Base-by-base conservation (phyloP, 2,329 filamentous ascomycete genomes). In the Pseudopithomyces maydicus region DNA sequence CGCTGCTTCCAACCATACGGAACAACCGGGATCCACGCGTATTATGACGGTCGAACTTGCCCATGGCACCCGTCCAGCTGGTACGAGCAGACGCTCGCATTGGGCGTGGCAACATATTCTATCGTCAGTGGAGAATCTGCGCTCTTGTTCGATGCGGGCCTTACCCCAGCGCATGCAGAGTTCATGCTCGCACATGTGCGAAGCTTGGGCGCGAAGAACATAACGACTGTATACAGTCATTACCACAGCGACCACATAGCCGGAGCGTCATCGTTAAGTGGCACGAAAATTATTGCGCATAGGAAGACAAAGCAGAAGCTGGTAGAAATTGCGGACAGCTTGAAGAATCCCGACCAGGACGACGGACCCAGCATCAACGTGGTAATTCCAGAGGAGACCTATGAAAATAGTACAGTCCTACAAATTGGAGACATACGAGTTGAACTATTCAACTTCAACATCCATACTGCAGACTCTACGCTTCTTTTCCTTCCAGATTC, bases 231-330 rank as follows among this genome's bases (percentile, higher is more conserved):
- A 15, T 59, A 59, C 50, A 58, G 56, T 41, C 59, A 61, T 39
- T 54, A 43, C 41, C 59, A 61, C 42, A 56, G 48, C 46, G 59
- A 61, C 36, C 59, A 61, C 20, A 55, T 61, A 26, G 59, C 59
- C 12, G 56, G 59, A 22, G 59, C 59, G 3, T 33, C 53, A 11
- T 46, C 56, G 3, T 47, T 61, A 3, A 29, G 20, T 12, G 45
- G 55, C 4, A 49, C 46, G 17, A 51, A 33, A 4, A 47, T 56
- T 11, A 17, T 61, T 17, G 55, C 51, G 10, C 55, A 55, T 14
- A 46, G 15, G 19, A 17, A 22, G 15, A 56, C 53, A 3, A 41
- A 54, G 17, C 35, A 23, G n/a, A 61, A 29, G 3, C 20, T 58
- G 4, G 12, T 10, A 14, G n/a, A 44, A 2, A 45, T 43, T 20